Evolutionary conservation across 2,329 filamentous ascomycete genomes (phyloP).

Genomic region (Penicillium brevicompactum): DNA sequence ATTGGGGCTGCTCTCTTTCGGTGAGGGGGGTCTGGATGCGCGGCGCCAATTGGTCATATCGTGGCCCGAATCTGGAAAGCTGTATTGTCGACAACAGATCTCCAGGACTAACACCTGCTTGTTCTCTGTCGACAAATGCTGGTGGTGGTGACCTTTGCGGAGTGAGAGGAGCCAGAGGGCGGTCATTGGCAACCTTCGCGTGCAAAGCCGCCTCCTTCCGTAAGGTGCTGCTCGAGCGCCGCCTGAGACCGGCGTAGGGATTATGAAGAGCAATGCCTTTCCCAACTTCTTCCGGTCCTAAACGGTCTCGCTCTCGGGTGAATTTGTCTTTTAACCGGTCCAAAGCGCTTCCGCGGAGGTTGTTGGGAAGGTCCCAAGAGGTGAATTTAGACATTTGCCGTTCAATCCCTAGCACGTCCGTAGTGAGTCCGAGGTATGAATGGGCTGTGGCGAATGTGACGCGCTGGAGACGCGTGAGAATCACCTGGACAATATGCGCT

Average conservation of each 20-base stretch:
- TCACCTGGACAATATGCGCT: slow-evolving; percentile 96
- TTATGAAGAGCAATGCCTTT: slow-evolving; percentile 98
- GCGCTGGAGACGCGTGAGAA: slow-evolving; percentile 87
- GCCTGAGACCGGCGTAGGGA: slow-evolving; percentile 63
- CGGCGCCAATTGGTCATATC: slow-evolving; percentile 45
- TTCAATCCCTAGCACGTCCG: slow-evolving; percentile 89
- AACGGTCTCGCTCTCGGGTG: slow-evolving; percentile 76
- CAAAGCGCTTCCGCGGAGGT: slow-evolving; percentile 79
- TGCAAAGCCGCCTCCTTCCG: slow-evolving; percentile 79
- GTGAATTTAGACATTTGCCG: slow-evolving; percentile 93
- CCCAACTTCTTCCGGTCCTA: slow-evolving; percentile 75
- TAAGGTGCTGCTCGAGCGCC: slow-evolving; percentile 72
- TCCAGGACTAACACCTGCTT: slow-evolving; percentile 64
- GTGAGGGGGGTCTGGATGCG: slow-evolving; percentile 44
- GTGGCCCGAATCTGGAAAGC: slow-evolving; percentile 62
- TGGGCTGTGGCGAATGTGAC: slow-evolving; percentile 95
- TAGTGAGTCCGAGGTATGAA: slow-evolving; percentile 88
- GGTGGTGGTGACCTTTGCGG: slow-evolving; percentile 14
- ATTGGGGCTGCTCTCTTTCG: slow-evolving; percentile 42
- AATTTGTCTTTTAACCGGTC: slow-evolving; percentile 93
- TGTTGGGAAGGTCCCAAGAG: slow-evolving; percentile 85
- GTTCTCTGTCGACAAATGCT: slow-evolving; percentile 34
- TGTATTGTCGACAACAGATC: slow-evolving; percentile 81
- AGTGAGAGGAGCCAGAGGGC: slow-evolving; percentile 22
- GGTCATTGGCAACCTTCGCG: slow-evolving; percentile 57